phyloP scores from a whole-genome alignment of 257 asterid species.

The Solanum lycopersicoides region DNA sequence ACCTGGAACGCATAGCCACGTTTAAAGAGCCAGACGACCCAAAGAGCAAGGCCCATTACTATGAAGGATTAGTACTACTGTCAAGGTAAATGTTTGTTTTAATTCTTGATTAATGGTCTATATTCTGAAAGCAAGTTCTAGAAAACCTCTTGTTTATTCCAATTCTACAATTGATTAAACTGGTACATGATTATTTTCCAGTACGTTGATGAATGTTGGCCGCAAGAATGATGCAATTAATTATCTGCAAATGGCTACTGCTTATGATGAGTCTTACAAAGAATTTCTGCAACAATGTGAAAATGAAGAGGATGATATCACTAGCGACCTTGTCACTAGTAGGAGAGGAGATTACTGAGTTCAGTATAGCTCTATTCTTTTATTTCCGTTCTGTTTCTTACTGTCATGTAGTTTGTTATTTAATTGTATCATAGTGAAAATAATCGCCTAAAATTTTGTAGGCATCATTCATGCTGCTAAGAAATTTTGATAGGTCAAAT shows the following conservation, averaged over 20 bases:
- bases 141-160: not conserved
- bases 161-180: not conserved
- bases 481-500: not conserved
- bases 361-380: not conserved
- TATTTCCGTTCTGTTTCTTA: not conserved
- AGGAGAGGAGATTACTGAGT: conserved; percentile 1
- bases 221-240: not conserved
- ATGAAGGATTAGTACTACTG: conserved; percentile 55
- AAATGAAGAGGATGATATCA: not conserved
- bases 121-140: not conserved
- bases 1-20: conserved; percentile 64
- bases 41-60: conserved; percentile 67
- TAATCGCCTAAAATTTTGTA: not conserved
- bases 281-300: not conserved
- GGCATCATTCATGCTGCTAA: not conserved
- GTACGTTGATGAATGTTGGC: conserved; percentile 40
- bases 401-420: not conserved
- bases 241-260: not conserved
- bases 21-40: conserved; percentile 63
- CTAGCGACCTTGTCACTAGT: not conserved
- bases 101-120: not conserved
- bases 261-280: conserved; percentile 4
- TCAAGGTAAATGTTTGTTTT: conserved; percentile 38
- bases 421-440: not conserved
- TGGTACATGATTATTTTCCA: conserved; percentile 7